Base-by-base conservation (phyloP, 768 basidiomycete species). In the Coprinopsis sp. region DNA sequence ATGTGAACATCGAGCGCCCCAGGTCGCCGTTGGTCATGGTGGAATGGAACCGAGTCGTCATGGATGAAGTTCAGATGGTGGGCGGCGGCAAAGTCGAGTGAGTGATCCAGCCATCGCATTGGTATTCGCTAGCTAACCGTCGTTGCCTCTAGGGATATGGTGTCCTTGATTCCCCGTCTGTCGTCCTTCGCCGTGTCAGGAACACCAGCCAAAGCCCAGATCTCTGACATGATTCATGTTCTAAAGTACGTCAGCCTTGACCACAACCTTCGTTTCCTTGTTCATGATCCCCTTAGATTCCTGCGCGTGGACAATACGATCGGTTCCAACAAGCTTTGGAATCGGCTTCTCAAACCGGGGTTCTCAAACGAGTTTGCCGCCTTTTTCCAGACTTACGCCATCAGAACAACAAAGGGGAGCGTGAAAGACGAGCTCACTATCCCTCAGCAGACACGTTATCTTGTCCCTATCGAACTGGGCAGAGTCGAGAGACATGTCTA, bases 21-120 rank as follows among this genome's bases (percentile, higher is more conserved):
- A 68, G 89, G 10, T 91, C 87, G 57, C 92, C 92, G 0, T 65
- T 95, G 38, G 77, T 94, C 14, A 77, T 81, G 70, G 84, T 85
- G 4, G 88, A 94, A 61, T 93, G 90, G 89, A 79, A 84, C 62
- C 66, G 91, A 27, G 88, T 95, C 8, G 79, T 93, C 47, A 96
- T 96, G 92, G 93, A 96, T 55, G 93, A 96, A 64, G 92, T 94
- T 5, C 91, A 93, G 66, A 87, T 91, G 79, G 86, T 82, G 13
- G 87, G 88, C 16, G 84, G 84, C n/a, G 85, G 82, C 11, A 81
- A 80, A 60, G 74, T 83, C 2, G 87, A 89, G 87, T 90, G 58
- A 55, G 84, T 76, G 16, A 33, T 29, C 36, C 21, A 37, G 33
- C 28, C 8, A 46, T 33, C 22, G 24, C 36, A 18, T 10, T 18